These are phyloP conservation scores for Melampsora americana DNA, from an alignment of 1,284 basidiomycete species.

Conservation along the genomic window DNA sequence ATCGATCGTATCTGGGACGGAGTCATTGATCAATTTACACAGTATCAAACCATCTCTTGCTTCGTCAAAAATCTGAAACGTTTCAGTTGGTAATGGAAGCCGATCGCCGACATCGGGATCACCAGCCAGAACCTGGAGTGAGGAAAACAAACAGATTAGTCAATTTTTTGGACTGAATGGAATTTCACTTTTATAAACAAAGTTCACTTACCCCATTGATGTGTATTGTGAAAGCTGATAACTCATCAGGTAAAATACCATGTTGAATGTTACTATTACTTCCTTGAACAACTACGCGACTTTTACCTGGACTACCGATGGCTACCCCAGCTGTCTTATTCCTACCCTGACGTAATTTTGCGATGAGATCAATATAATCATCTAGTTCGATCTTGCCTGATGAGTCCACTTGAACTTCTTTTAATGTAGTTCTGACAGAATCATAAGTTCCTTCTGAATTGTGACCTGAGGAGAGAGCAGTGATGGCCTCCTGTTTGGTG, in stretches of 20 bases:
- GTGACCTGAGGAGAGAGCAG: slow-evolving; percentile 63
- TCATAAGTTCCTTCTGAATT: slow-evolving; percentile 83
- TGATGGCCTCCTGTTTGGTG: slow-evolving; percentile 75
- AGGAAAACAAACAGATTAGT: not conserved
- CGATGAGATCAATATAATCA: slow-evolving; percentile 93
- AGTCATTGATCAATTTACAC: slow-evolving; percentile 55
- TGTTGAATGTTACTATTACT: slow-evolving; percentile 94
- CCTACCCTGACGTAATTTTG: slow-evolving; percentile 65
- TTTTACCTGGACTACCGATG: slow-evolving; percentile 56
- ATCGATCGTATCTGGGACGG: slow-evolving; percentile 55
- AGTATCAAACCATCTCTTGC: slow-evolving; percentile 58
- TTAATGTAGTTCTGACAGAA: slow-evolving; percentile 77
- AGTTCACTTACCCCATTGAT: slow-evolving; percentile 64
- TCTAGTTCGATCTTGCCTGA: slow-evolving; percentile 95
- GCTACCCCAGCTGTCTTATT: slow-evolving; percentile 58
- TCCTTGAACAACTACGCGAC: slow-evolving; percentile 90
- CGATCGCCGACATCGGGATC: slow-evolving; percentile 79
- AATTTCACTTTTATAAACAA: not conserved
- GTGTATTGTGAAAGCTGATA: slow-evolving; percentile 92
- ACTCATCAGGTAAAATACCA: slow-evolving; percentile 97
- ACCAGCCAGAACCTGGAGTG: slow-evolving; percentile 73
- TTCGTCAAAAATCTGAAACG: slow-evolving; percentile 99
- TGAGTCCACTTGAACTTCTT: slow-evolving; percentile 88
- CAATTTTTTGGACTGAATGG: too few relatives aligned
- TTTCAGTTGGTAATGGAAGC: slow-evolving; percentile 91